Evolutionary conservation across 495 filamentous ascomycete genomes (phyloP), one percentile per base, ranked within the genome.

Genomic region (Achaetomiella virescens): DNA sequence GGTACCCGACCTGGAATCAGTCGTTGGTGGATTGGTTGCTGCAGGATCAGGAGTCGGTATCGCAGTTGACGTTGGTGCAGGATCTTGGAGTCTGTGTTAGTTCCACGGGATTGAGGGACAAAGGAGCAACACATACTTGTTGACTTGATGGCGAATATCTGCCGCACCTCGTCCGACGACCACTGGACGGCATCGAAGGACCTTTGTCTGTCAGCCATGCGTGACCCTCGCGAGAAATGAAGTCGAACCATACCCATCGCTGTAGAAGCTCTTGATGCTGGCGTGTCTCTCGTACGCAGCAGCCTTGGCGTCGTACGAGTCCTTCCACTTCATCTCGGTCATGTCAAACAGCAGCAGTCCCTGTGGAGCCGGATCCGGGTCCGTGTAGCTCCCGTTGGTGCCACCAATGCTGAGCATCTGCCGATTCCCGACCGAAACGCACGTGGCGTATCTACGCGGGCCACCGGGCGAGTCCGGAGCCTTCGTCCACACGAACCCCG

Each of bases 401-500:
- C 72, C 72, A 42, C 72, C 72, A 6, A 69, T 60, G 58, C 61
- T 68, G 7, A 77, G 37, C 55, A 77, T 66, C 56, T 77, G 73
- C 22, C 74, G 66, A 12, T 65, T 66, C 7, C 72, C 72, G 6
- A 70, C 61, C 1, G 66, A 22, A 18, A 66, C 66, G 40, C 72
- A 76, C 4, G 55, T 59, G 22, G 68, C 63, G 11, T 65, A 58
- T 4, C 59, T 61, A 0, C 72, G 65, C 20, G 50, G 45, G 5
- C 67, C 66, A 0, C 58, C 67, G 0, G 58, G 43, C 5, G 47
- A 27, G 4, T 66, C 47, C 5, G 50, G 21, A 2, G 66, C 63
- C 33, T 62, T 61, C 21, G 72, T 67, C 67, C 76, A 78, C 33
- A 67, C 58, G 42, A 78, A 79, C n/a, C 73, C 75, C 0, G 75